Conservation (phyloP, 805 yeast species). For the Lipomyces sp. region DNA sequence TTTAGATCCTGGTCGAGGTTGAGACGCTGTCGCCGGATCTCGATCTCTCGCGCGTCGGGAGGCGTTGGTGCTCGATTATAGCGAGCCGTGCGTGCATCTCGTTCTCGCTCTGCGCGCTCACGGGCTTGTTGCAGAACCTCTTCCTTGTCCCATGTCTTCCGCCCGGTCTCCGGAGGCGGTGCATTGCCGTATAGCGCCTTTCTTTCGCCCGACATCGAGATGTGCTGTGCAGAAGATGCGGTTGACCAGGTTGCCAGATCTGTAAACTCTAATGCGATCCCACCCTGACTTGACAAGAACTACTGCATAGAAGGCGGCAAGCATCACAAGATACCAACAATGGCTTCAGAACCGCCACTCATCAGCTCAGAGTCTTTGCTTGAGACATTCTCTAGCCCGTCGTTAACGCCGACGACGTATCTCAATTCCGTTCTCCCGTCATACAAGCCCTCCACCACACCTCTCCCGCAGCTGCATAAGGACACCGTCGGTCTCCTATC, state of each 20-base stretch:
- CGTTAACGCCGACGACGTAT: slow-evolving; percentile 22
- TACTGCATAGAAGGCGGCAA: neutral
- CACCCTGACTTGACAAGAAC: neutral
- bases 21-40: slow-evolving; percentile 32
- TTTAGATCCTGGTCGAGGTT: slow-evolving; percentile 37
- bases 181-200: slow-evolving; percentile 21
- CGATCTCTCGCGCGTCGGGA: slow-evolving; percentile 31
- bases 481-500: slow-evolving; percentile 22
- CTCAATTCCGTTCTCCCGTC: slow-evolving; percentile 23
- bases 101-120: slow-evolving; percentile 23
- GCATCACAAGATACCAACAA: neutral
- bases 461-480: slow-evolving; percentile 22
- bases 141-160: slow-evolving; percentile 29
- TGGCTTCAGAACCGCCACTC: neutral
- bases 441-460: slow-evolving; percentile 2
- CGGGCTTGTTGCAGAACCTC: slow-evolving; percentile 20
- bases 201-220: slow-evolving; percentile 2
- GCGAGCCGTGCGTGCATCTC: slow-evolving; percentile 19
- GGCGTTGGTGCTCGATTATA: slow-evolving; percentile 26
- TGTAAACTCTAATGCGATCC: too few relatives aligned
- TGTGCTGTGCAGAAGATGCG: neutral
- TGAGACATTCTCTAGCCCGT: slow-evolving; percentile 21
- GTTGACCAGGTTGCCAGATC: neutral
- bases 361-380: slow-evolving; percentile 8
- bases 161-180: slow-evolving; percentile 21